Percentiles rank a stretch among this genome's conserved stretches.
Evolutionary conservation across 495 filamentous ascomycete species (phyloP).

Genomic region (Pyronema domesticum): DNA sequence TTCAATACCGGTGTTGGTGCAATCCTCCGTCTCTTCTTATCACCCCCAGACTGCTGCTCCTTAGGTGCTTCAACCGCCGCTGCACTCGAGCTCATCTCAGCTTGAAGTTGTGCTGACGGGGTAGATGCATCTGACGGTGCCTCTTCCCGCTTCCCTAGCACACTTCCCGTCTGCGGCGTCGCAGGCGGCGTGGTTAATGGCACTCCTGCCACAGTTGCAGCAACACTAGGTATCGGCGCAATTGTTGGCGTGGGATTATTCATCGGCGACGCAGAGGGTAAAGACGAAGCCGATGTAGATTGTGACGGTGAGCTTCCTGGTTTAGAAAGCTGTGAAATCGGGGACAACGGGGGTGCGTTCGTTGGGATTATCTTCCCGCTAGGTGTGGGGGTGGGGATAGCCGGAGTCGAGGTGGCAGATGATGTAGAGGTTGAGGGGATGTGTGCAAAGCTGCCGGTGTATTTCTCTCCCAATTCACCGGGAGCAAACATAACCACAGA

Average conservation of each 20-base stretch:
- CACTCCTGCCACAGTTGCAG: conserved; percentile 26
- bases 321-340: conserved; percentile 31
- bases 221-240: conserved; percentile 52
- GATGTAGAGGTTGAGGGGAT: conserved; percentile 25
- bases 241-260: conserved; percentile 65
- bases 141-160: conserved; percentile 42
- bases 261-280: conserved; percentile 32
- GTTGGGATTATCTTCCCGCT: conserved; percentile 33
- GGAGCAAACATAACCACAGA: conserved; percentile 70
- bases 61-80: conserved; percentile 6
- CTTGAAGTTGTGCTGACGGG: conserved; percentile 38
- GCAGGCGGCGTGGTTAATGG: conserved; percentile 64
- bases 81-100: conserved; percentile 23
- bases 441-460: conserved; percentile 44
- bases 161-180: conserved; percentile 41
- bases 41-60: conserved; percentile 6
- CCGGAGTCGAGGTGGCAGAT: conserved; percentile 33
- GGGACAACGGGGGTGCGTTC: conserved; percentile 37
- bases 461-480: conserved; percentile 75
- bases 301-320: conserved; percentile 60
- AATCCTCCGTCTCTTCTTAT: conserved; percentile 55
- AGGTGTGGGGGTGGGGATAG: conserved; percentile 47
- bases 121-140: conserved; percentile 18
- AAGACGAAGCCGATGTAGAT: conserved; percentile 74
- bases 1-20: conserved; percentile 48